Percentiles rank a stretch among this genome's conserved stretches.
These are phyloP conservation scores for Plasmopara muralis DNA, from an alignment of 352 stramenopile genomes.

Conservation along the genomic window DNA sequence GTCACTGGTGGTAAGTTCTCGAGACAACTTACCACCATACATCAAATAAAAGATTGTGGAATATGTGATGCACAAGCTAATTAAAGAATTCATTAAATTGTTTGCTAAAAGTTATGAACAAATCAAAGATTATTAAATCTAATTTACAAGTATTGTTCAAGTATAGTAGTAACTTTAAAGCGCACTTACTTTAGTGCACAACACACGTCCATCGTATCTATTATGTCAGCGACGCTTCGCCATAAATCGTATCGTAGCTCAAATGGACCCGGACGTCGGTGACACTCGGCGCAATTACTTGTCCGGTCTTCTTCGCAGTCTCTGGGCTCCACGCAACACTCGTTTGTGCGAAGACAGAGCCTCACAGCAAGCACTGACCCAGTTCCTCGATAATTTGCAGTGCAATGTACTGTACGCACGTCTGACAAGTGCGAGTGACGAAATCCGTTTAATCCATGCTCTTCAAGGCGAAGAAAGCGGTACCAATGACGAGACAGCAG, in stretches of 20 bases:
- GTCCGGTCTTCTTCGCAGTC: conserved; percentile 44
- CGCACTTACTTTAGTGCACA: too few species aligned
- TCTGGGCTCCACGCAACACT: conserved; percentile 47
- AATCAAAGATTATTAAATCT: too few species aligned
- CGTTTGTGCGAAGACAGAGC: conserved; percentile 31
- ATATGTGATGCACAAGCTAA: too few species aligned
- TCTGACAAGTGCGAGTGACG: conserved; percentile 20
- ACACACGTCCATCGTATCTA: too few species aligned
- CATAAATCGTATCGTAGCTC: neutral
- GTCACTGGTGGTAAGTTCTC: too few species aligned
- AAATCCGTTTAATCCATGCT: conserved; percentile 18
- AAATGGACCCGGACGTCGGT: conserved; percentile 27
- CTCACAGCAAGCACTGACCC: conserved; percentile 41
- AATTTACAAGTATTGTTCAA: too few species aligned
- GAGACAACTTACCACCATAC: too few species aligned
- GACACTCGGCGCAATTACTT: conserved; percentile 59
- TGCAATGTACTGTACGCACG: conserved; percentile 53
- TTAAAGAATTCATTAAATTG: too few species aligned
- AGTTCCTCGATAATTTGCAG: conserved; percentile 69
- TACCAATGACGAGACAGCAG: conserved; percentile 28
- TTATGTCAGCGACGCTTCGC: neutral
- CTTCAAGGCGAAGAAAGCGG: conserved; percentile 8
- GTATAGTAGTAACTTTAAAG: too few species aligned
- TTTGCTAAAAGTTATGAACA: too few species aligned
- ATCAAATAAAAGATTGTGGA: too few species aligned